Conservation (phyloP, 2,329 filamentous ascomycete species). For the Xylaria sp. region DNA sequence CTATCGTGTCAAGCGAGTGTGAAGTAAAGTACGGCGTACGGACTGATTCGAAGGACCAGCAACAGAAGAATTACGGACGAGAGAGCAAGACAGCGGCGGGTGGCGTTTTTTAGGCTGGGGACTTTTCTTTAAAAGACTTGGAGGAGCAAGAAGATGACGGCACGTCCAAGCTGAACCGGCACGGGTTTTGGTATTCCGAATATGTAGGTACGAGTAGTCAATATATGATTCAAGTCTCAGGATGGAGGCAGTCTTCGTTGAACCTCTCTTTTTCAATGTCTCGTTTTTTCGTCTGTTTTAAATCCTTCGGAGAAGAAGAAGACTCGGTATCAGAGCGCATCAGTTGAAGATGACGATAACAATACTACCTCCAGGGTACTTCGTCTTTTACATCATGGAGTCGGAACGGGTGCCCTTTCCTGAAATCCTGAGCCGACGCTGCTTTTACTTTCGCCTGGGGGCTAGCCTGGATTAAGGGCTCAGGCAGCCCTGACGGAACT, state of each 20-base stretch:
- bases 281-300: conserved; percentile 3
- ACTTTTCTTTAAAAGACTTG: background rate
- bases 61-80: background rate
- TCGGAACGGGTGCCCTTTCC: too few relatives aligned
- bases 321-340: conserved; percentile 12
- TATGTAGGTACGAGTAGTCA: background rate
- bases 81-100: background rate
- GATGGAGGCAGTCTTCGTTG: too few relatives aligned
- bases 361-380: conserved; percentile 4
- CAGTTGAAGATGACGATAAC: conserved; percentile 14
- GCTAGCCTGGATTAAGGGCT: too few relatives aligned
- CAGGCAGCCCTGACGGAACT: too few relatives aligned
- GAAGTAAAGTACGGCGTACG: background rate
- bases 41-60: conserved; percentile 3
- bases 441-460: too few relatives aligned
- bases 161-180: background rate
- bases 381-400: conserved; percentile 6
- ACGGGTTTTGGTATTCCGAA: background rate
- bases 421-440: too few relatives aligned
- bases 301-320: conserved; percentile 11
- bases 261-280: background rate
- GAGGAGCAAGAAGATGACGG: background rate
- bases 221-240: too few relatives aligned
- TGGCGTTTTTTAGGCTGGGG: background rate
- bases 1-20: conserved; percentile 17